A percentile compares a stretch with the other conserved stretches of the same genome.
Evolutionary conservation across 495 filamentous ascomycete species (phyloP).

Genomic region (Aspergillus biplanus): DNA sequence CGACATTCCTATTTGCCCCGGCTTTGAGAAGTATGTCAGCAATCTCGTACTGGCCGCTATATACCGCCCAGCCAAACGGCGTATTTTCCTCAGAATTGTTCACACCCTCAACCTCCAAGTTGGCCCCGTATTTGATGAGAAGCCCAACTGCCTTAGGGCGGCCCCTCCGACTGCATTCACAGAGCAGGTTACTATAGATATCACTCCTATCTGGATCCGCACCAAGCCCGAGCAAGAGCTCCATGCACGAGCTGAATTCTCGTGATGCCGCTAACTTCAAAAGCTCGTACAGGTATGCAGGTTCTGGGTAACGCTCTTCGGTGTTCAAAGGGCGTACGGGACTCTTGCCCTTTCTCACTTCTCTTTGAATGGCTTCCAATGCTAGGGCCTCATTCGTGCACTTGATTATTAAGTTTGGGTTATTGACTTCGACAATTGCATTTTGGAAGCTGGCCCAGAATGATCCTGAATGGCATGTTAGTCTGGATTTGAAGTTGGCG

Average conservation of each 20-base stretch:
- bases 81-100: not conserved
- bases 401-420: not conserved
- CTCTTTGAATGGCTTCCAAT: not conserved
- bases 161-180: not conserved
- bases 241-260: not conserved
- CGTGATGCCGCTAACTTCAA: not conserved
- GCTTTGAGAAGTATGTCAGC: not conserved
- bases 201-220: not conserved
- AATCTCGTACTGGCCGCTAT: not conserved
- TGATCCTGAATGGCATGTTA: not conserved
- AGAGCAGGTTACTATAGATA: not conserved
- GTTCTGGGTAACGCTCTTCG: not conserved
- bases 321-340: not conserved
- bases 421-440: not conserved
- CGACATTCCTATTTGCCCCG: not conserved
- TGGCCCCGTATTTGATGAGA: not conserved
- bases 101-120: not conserved
- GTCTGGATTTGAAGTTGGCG: not conserved
- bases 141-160: not conserved
- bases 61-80: not conserved
- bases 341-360: not conserved
- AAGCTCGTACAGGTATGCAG: not conserved
- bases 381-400: not conserved
- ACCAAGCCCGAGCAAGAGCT: not conserved
- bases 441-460: not conserved